Evolutionary conservation across 768 basidiomycete genomes (phyloP).

Genomic region (Mycena epipterygia): DNA sequence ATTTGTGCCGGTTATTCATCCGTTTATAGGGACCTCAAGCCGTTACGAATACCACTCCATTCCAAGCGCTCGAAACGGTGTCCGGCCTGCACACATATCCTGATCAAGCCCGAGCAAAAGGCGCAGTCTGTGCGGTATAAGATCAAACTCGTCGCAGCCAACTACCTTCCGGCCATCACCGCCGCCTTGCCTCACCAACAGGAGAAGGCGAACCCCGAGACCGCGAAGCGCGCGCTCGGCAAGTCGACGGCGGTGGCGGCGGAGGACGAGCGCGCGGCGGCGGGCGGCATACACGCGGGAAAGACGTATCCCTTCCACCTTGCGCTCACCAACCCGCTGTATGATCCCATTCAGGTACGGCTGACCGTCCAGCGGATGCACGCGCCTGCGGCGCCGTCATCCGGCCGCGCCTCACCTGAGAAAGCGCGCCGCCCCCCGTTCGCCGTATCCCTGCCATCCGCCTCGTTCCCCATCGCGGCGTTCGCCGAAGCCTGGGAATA

Average conservation of each 20-base stretch:
- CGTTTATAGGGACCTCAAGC: constrained; percentile 78
- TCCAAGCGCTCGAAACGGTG: constrained; percentile 97
- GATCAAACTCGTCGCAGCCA: constrained; percentile 96
- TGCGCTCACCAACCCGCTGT: constrained; percentile 93
- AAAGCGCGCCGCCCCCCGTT: constrained; percentile 81
- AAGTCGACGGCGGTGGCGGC: constrained; percentile 54
- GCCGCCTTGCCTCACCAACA: constrained; percentile 75
- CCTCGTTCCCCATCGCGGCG: constrained; percentile 86
- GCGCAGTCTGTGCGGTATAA: constrained; percentile 95
- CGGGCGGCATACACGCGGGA: constrained; percentile 76
- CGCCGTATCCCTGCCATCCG: constrained; percentile 83
- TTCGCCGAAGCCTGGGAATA: constrained; percentile 99
- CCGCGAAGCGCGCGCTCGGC: constrained; percentile 55
- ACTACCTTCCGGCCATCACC: constrained; percentile 91
- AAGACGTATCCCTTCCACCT: constrained; percentile 91
- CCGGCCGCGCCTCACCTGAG: constrained; percentile 58
- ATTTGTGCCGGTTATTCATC: constrained; percentile 27
- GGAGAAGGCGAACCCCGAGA: constrained; percentile 56
- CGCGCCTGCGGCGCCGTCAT: constrained; percentile 52
- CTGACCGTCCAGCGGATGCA: constrained; percentile 82
- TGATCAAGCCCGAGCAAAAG: constrained; percentile 99
- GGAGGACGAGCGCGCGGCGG: constrained; percentile 55
- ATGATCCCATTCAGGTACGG: constrained; percentile 95
- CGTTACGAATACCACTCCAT: constrained; percentile 91
- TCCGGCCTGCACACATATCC: constrained; percentile 92